A percentile compares a stretch with the other conserved stretches of the same genome.
These are phyloP conservation scores for Yamadazyma atlantica DNA, from an alignment of 1,139 yeast species.

Conservation along the genomic window DNA sequence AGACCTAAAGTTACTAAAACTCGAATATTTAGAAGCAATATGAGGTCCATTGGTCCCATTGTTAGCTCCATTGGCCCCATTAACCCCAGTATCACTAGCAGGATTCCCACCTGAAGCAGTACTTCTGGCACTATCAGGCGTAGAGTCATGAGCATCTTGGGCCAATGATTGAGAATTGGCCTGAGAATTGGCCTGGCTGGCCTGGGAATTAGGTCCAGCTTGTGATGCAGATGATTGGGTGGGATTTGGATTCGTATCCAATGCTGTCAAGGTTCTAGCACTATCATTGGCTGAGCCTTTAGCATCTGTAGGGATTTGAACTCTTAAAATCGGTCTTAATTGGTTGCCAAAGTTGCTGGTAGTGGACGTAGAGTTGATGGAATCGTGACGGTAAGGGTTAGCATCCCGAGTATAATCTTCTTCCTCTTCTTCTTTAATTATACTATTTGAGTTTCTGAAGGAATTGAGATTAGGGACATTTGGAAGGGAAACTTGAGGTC, in stretches of 20 bases:
- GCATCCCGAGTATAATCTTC: slow-evolving; percentile 8
- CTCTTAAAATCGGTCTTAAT: slow-evolving; percentile 47
- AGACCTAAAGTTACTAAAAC: slow-evolving; percentile 34
- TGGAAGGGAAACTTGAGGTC: slow-evolving; percentile 28
- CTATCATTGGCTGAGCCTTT: slow-evolving; percentile 20
- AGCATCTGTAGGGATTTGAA: slow-evolving; percentile 49
- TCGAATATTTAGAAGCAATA: slow-evolving; percentile 27
- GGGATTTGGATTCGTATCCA: slow-evolving; percentile 12
- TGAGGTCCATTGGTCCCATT: neutral
- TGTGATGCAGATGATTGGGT: neutral
- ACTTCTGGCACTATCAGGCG: slow-evolving; percentile 2
- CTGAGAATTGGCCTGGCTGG: too few relatives aligned
- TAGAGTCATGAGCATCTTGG: neutral
- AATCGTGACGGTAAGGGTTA: slow-evolving; percentile 9
- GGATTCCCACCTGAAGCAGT: slow-evolving; percentile 1
- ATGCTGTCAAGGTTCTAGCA: slow-evolving; percentile 18
- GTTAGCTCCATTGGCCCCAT: slow-evolving; percentile 3
- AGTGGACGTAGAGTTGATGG: slow-evolving; percentile 4
- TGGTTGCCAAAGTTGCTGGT: slow-evolving; percentile 15
- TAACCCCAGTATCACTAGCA: too few relatives aligned
- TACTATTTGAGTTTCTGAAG: slow-evolving; percentile 11
- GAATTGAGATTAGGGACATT: slow-evolving; percentile 31
- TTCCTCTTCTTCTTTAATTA: slow-evolving; percentile 16
- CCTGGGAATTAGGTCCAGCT: too few relatives aligned
- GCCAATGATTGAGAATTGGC: slow-evolving; percentile 2